Base-by-base conservation (phyloP, 139 green algal genomes). In the Monoraphidium neglectum region DNA sequence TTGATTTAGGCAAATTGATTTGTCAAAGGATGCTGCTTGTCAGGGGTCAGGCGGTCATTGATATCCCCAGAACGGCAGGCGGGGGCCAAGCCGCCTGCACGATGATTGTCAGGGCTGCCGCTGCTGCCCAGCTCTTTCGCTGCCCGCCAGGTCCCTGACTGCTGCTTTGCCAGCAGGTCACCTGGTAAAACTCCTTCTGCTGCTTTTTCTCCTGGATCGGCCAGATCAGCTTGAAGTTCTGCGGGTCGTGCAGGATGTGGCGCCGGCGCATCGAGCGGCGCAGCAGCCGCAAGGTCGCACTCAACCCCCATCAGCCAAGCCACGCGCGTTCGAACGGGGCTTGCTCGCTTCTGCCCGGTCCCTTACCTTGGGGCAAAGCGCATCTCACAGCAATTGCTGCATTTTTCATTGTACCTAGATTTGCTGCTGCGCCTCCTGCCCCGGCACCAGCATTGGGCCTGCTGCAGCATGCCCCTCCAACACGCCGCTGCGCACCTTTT, bases 121-220 rank as follows among this genome's bases (percentile, higher is more conserved):
- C 36, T 57, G 28, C 40, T 61, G 1, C 12, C 53, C 36, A 33
- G 30, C 62, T 54, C n/a, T n/a, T n/a, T n/a, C n/a, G 53, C 70
- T 30, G 28, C 12, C 57, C 35, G 62, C 16, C 35, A 6, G 24
- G 53, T 35, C 16, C 38, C 23, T 72, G 57, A 43, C 21, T 72
- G 59, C 30, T 76, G 23, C 26, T 68, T 6, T 12, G 59, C 1
- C n/a, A 33, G 28, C 23, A 24, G 36, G 77, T 30, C 15, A 87
- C 84, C 81, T 83, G 72, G 23, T 87, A 86, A 47, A 89, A 89
- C 6, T 86, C 81, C 47, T 84, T 84, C 37, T 81, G 70, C 15
- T 80, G 72, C 28, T 81, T 72, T 46, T 81, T 82, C 53, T 85
- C 84, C 1, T 47, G n/a, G 5, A 87, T 71, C 4, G 84, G 84